Conservation (phyloP, 306 rosid genomes). For the Cyamopsis tetragonoloba region DNA sequence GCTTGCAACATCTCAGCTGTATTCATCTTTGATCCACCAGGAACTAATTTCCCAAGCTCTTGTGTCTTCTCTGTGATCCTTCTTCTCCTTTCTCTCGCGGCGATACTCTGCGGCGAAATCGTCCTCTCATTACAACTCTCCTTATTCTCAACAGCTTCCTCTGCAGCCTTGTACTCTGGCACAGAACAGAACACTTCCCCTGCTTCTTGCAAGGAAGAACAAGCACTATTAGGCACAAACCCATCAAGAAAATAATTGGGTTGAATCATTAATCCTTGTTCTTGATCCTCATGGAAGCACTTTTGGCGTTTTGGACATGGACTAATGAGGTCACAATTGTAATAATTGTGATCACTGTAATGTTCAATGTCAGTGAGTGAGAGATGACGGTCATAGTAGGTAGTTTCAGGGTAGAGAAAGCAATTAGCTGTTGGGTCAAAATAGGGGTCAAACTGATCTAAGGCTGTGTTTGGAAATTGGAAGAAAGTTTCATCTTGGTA, state of each 20-base stretch:
- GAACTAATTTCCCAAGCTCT: slow-evolving; percentile 73
- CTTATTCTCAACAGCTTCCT: too few relatives aligned
- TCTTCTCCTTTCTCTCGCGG: slow-evolving; percentile 81
- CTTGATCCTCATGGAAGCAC: not conserved
- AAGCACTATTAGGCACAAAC: not conserved
- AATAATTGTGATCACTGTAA: too few relatives aligned
- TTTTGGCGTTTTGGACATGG: slow-evolving; percentile 37
- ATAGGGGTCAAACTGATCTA: slow-evolving; percentile 15
- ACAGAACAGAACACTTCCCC: not conserved
- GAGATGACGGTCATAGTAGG: too few relatives aligned
- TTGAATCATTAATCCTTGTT: too few relatives aligned
- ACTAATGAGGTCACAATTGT: not conserved
- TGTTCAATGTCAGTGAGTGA: not conserved
- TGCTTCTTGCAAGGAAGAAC: not conserved
- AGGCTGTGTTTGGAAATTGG: not conserved
- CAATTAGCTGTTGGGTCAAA: not conserved
- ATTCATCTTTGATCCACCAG: slow-evolving; percentile 79
- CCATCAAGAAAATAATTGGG: slow-evolving; percentile 22
- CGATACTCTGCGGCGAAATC: slow-evolving; percentile 61
- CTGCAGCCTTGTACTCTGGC: slow-evolving; percentile 18
- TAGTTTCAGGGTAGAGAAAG: not conserved
- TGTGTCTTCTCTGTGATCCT: slow-evolving; percentile 70
- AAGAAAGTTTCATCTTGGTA: slow-evolving; percentile 20
- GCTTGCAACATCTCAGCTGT: slow-evolving; percentile 85
- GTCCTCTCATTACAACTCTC: not conserved